Evolutionary conservation across 331 rosid genomes (phyloP), one percentile per base, ranked within the genome.

Genomic region (Erythrophleum ivorense): DNA sequence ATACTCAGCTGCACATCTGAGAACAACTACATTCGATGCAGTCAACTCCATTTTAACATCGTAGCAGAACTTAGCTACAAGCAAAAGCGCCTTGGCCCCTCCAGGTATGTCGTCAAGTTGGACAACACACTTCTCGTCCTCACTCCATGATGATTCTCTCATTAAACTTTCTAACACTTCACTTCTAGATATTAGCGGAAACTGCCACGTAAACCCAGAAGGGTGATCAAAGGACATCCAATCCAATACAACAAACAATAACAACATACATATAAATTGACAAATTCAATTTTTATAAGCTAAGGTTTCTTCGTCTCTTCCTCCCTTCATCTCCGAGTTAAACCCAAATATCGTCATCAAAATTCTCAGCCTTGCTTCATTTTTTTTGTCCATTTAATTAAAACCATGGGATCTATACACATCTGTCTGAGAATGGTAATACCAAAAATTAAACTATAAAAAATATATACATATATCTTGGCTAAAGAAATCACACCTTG

Each of bases 121-220:
- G 85, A 91, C 69, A 53, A 79, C 59, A 79, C 92, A 90, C 45
- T 85, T 84, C 49, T 90, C 94, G 60, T 84, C 82, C 46, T 84
- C 86, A 3, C 54, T 73, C 54, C 29, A 24, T 24, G 88, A 52
- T 71, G 84, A 50, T 76, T 91, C 91, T 72, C 82, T 92, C 64
- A 92, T 87, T 41, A 86, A 72, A 12, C 66, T 76, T 83, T 91
- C 97, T 62, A 94, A 84, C 8, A 90, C 73, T 79, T 89, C 95
- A 53, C 97, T 89, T 90, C 92, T 92, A 36, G 97, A 92, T 19
- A 94, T 86, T 82, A 94, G 82, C 12, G 97, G 98, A 84, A 94
- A 94, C 98, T 94, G 90, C 63, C 82, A 74, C 6, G 84, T 24
- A 63, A 71, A 76, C 40, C 5, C 53, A 14, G 48, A 79, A 36